These are phyloP conservation scores for Salix udensis DNA, from an alignment of 345 rosid genomes.

Conservation along the genomic window DNA sequence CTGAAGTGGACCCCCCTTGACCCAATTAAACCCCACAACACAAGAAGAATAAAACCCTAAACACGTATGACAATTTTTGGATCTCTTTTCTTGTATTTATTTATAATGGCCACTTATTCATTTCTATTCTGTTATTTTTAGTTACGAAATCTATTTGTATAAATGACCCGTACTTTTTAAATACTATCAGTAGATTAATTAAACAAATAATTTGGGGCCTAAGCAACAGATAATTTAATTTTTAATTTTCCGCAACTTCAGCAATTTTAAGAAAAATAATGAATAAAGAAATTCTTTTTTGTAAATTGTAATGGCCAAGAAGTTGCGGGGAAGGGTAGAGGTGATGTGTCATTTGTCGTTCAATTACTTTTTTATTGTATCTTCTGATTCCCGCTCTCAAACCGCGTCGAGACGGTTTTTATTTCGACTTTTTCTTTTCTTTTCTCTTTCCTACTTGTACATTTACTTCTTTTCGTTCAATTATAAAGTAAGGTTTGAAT, in stretches of 20 bases:
- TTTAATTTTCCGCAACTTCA: neutral
- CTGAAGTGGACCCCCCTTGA: neutral
- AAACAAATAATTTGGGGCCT: slow-evolving; percentile 15
- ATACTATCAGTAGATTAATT: no score
- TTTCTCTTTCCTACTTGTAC: no score
- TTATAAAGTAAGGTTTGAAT: no score
- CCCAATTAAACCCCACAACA: neutral
- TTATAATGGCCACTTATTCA: neutral
- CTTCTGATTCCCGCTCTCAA: slow-evolving; percentile 8
- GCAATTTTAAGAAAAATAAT: neutral
- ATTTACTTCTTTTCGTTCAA: no score
- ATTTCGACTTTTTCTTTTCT: neutral
- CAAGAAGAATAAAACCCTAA: neutral
- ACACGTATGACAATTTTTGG: neutral
- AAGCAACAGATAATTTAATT: slow-evolving; percentile 1
- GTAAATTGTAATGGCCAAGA: neutral
- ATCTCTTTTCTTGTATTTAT: slow-evolving; percentile 7
- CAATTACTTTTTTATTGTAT: neutral
- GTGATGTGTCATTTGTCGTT: neutral
- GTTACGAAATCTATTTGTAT: neutral
- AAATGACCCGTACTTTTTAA: neutral
- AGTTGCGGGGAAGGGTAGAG: slow-evolving; percentile 5
- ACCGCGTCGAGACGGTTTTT: neutral
- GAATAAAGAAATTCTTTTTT: neutral
- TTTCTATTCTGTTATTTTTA: slow-evolving; percentile 7